Percentiles rank a stretch among this genome's conserved stretches.
phyloP scores from a whole-genome alignment of 306 rosid species.

The Cucurbita ficifolia region DNA sequence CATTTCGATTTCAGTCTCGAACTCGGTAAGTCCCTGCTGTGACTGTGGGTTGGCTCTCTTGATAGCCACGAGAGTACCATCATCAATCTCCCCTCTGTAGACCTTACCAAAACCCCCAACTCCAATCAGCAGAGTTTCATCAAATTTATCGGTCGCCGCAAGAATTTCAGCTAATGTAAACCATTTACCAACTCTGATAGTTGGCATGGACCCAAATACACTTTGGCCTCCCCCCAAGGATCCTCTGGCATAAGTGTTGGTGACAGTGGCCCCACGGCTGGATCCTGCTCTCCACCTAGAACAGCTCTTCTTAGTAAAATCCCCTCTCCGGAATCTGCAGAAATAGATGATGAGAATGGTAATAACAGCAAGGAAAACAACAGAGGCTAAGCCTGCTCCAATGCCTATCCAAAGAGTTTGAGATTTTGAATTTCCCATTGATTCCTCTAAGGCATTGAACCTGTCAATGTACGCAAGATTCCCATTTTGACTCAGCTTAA shows the following conservation, averaged over 20 bases:
- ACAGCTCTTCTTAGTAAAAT: constrained; percentile 37
- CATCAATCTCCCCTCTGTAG: constrained; percentile 68
- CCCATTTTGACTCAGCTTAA: constrained; percentile 72
- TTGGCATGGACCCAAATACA: constrained; percentile 25
- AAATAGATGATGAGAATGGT: constrained; percentile 28
- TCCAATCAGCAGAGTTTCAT: constrained; percentile 70
- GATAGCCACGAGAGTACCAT: constrained; percentile 61
- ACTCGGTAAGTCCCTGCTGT: constrained; percentile 78
- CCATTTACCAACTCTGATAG: constrained; percentile 50
- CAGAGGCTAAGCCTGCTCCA: constrained; percentile 54
- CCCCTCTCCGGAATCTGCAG: constrained; percentile 26
- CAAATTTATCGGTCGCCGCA: constrained; percentile 62
- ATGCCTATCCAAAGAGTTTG: constrained; percentile 55
- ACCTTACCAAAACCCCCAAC: constrained; percentile 98
- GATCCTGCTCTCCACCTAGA: constrained; percentile 60
- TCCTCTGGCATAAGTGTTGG: constrained; percentile 46
- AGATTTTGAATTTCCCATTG: constrained; percentile 26
- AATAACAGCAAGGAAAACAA: constrained; percentile 24
- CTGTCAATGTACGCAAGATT: constrained; percentile 56
- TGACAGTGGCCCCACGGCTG: constrained; percentile 34
- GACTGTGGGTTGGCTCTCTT: constrained; percentile 89
- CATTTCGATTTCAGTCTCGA: constrained; percentile 97
- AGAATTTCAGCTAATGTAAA: constrained; percentile 57
- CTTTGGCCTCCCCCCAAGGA: constrained; percentile 43
- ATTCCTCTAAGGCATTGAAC: constrained; percentile 17